phyloP scores from a whole-genome alignment of 192 early-diverging fungal genomes.

The Gigaspora rosea region DNA sequence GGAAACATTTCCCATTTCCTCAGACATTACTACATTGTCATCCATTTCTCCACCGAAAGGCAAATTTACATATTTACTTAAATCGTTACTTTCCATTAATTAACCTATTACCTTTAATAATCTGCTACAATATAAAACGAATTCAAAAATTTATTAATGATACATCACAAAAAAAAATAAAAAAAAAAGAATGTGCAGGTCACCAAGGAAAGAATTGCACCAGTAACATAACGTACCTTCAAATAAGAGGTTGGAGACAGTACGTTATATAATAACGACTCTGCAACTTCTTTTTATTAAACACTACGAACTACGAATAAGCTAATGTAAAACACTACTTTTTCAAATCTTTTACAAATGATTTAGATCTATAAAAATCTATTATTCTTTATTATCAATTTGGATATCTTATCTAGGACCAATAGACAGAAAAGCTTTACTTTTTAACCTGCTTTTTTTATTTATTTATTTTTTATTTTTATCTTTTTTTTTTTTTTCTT shows the following conservation, averaged over 20 bases:
- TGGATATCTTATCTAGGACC: no score
- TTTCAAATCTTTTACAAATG: no score
- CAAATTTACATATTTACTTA: constrained; percentile 10
- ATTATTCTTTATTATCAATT: no score
- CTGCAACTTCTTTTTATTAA: neutral
- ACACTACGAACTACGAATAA: no score
- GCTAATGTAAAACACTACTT: no score
- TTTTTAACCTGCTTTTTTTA: no score
- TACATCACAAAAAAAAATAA: neutral
- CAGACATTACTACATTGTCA: neutral
- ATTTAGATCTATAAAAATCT: no score
- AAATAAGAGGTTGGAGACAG: neutral
- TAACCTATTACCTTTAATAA: neutral
- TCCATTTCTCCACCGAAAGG: constrained; percentile 8
- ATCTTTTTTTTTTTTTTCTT: no score
- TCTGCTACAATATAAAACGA: neutral
- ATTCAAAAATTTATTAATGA: neutral
- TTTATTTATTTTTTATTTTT: no score
- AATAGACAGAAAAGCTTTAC: no score
- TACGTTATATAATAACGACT: neutral
- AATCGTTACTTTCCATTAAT: constrained; percentile 3
- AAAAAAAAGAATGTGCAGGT: neutral
- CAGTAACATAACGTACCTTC: neutral
- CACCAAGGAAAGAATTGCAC: neutral
- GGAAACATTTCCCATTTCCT: neutral